Evolutionary conservation across 2,329 filamentous ascomycete species (phyloP).

Genomic region (Thermothelomyces thermophilus): DNA sequence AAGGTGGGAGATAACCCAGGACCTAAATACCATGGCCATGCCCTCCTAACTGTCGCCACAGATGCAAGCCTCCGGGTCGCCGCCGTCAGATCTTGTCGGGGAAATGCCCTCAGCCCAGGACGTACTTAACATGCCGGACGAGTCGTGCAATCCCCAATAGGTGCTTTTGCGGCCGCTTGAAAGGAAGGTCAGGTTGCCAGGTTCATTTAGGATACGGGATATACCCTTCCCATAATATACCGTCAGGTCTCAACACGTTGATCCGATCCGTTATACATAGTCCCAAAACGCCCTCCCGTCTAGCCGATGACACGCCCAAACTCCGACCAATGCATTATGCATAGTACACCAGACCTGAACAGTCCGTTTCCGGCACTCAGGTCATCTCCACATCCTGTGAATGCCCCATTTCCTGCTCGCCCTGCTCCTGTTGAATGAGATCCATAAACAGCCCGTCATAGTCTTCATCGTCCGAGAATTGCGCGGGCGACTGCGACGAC

Average conservation of each 20-base stretch:
- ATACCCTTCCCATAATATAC: not conserved
- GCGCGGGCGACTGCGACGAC: conserved; percentile 26
- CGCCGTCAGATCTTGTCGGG: conserved; percentile 83
- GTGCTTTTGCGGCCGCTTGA: not conserved
- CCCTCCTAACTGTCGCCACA: conserved; percentile 31
- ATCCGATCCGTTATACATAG: not conserved
- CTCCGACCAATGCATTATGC: not conserved
- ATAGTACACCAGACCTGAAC: not conserved
- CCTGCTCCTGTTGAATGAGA: conserved; percentile 35
- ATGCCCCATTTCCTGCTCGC: conserved; percentile 19
- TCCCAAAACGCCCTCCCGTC: conserved; percentile 1
- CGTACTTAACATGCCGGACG: conserved; percentile 53
- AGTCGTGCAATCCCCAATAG: conserved; percentile 57
- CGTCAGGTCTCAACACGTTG: not conserved
- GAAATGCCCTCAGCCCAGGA: conserved; percentile 82
- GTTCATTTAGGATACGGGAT: conserved; percentile 1
- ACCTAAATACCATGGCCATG: not conserved
- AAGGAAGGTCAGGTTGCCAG: not conserved
- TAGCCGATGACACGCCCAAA: not conserved
- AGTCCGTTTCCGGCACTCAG: conserved; percentile 20
- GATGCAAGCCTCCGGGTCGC: conserved; percentile 96
- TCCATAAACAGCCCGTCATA: conserved; percentile 63
- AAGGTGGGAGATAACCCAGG: conserved; percentile 58
- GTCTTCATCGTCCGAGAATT: conserved; percentile 49
- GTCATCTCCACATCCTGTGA: conserved; percentile 44